Evolutionary conservation across 129 eudicot species (phyloP).

Genomic region (Kitagawia praeruptora): DNA sequence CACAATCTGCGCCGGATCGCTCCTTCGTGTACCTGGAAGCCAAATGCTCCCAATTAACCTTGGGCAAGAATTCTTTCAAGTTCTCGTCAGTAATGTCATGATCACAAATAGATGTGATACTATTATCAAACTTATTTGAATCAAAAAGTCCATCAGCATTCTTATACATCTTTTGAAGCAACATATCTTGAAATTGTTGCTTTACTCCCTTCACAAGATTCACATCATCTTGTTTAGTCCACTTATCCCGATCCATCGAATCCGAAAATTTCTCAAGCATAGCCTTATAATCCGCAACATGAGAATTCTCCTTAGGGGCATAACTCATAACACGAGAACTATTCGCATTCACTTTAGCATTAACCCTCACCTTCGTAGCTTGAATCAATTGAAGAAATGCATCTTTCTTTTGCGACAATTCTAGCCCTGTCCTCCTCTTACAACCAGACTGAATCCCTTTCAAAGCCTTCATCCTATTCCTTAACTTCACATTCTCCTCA

Average conservation of each 20-base stretch:
- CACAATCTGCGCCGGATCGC: constrained; percentile 77
- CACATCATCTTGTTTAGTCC: not conserved
- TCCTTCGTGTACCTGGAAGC: constrained; percentile 25
- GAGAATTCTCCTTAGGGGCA: constrained; percentile 72
- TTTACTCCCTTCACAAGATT: too few relatives aligned
- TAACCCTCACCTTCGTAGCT: constrained; percentile 40
- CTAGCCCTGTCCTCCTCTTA: constrained; percentile 54
- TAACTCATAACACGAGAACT: constrained; percentile 30
- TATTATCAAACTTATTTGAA: constrained; percentile 18
- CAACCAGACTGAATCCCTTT: constrained; percentile 55
- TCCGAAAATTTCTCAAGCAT: constrained; percentile 35
- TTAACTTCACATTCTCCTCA: constrained; percentile 56
- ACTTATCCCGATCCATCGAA: not conserved
- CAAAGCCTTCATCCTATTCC: constrained; percentile 42
- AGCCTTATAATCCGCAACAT: constrained; percentile 45
- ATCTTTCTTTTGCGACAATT: constrained; percentile 67
- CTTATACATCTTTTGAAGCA: too few relatives aligned
- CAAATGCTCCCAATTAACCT: constrained; percentile 69
- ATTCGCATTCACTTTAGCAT: constrained; percentile 19
- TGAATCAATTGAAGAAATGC: constrained; percentile 63
- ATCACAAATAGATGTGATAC: constrained; percentile 37
- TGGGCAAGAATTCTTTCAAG: constrained; percentile 48
- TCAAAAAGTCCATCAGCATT: too few relatives aligned
- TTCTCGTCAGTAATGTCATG: constrained; percentile 49
- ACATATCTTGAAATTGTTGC: too few relatives aligned